Evolutionary conservation across 2,329 filamentous ascomycete genomes (phyloP).

Genomic region (Penicillium sclerotiorum): DNA sequence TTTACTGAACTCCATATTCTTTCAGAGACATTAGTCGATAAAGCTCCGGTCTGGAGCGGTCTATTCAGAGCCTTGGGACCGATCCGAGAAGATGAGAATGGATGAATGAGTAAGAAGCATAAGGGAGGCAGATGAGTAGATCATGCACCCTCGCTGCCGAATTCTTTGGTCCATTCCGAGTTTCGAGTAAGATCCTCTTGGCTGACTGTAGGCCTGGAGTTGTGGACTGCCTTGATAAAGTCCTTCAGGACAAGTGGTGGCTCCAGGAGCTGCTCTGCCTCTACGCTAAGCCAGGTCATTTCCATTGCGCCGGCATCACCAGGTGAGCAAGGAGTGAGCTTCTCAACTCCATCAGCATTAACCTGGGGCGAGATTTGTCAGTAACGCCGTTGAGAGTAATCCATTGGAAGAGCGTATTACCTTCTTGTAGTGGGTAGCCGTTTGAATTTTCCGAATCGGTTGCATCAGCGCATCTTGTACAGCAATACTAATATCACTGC

Average conservation of each 20-base stretch:
- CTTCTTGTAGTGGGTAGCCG: constrained; percentile 96
- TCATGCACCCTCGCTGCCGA: constrained; percentile 83
- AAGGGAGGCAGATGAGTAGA: not conserved
- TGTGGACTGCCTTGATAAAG: constrained; percentile 88
- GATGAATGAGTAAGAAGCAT: constrained; percentile 3
- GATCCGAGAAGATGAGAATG: too few relatives aligned
- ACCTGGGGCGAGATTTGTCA: constrained; percentile 55
- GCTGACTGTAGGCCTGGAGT: constrained; percentile 86
- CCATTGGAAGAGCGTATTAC: constrained; percentile 53
- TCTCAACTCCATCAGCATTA: constrained; percentile 63
- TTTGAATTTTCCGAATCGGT: constrained; percentile 93
- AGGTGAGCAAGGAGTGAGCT: constrained; percentile 84
- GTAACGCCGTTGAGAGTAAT: not conserved
- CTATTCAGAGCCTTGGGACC: too few relatives aligned
- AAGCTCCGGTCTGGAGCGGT: too few relatives aligned
- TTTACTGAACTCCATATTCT: too few relatives aligned
- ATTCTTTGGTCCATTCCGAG: constrained; percentile 92
- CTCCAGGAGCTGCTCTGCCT: constrained; percentile 80
- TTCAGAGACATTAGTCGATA: too few relatives aligned
- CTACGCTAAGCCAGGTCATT: constrained; percentile 90
- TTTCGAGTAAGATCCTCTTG: constrained; percentile 81
- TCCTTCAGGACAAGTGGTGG: constrained; percentile 87
- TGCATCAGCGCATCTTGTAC: constrained; percentile 98
- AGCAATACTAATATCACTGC: constrained; percentile 92
- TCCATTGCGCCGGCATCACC: constrained; percentile 83